These are phyloP conservation scores for Penicillium sp. DNA, from an alignment of 2,329 filamentous ascomycete genomes.

Conservation along the genomic window DNA sequence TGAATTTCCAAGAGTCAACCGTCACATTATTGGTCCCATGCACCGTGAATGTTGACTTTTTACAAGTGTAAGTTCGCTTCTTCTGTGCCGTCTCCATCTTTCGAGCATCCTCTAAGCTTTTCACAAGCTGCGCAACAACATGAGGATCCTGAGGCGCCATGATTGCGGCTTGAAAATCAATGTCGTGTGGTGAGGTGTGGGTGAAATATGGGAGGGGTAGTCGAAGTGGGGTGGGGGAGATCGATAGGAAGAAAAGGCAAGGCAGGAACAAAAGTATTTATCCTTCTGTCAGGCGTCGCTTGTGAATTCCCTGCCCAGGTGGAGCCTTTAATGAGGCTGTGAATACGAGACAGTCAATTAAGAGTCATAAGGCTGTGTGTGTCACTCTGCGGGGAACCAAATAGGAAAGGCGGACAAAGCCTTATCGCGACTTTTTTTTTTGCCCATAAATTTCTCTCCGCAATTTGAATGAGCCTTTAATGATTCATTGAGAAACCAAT, in stretches of 20 bases:
- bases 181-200: background rate
- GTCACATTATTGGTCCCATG: conserved; percentile 63
- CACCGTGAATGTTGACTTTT: conserved; percentile 76
- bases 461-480: background rate
- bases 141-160: conserved; percentile 62
- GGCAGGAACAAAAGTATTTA: background rate
- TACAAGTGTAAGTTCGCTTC: conserved; percentile 68
- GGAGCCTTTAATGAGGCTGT: background rate
- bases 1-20: conserved; percentile 90
- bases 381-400: conserved; percentile 25
- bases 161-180: background rate
- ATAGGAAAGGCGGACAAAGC: conserved; percentile 16
- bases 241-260: background rate
- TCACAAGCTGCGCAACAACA: conserved; percentile 66
- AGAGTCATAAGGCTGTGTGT: conserved; percentile 13
- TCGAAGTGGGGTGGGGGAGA: conserved; percentile 6
- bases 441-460: background rate
- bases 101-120: conserved; percentile 58
- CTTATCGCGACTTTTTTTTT: conserved; percentile 8
- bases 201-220: conserved; percentile 7
- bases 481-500: background rate
- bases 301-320: background rate
- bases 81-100: conserved; percentile 48
- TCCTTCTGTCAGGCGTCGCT: background rate
- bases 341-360: background rate